Evolutionary conservation across 2,329 filamentous ascomycete genomes (phyloP), one percentile per base, ranked within the genome.

Genomic region (Fusarium liriodendri): DNA sequence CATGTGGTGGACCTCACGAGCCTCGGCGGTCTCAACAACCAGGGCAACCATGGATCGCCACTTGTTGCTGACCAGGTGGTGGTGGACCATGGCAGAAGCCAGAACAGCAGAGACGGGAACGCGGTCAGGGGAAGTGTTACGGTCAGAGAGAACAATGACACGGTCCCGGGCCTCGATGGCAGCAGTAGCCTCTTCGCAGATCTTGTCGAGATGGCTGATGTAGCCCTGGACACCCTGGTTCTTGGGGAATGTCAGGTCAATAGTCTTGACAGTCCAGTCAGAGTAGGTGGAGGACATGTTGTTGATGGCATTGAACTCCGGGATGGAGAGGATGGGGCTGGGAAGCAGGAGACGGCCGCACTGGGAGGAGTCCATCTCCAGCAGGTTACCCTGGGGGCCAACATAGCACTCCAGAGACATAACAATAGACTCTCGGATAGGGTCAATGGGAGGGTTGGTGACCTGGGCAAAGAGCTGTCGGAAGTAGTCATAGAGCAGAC

Each of bases 381-480:
- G 88, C 67, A 98, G 86, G 82, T 98, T 98, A 68, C 96, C 96
- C 84, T 98, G 96, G 54, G 96, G 96, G 58, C 96, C 96, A 77
- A 98, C 94, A 81, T 98, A 98, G 79, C 96, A 97, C 82, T 98
- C 95, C 45, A 98, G 86, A 65, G 96, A 98, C 96, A 98, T 98
- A 83, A 98, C 96, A 79, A 98, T 97, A 32, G 95, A 96, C 88
- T 98, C 96, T 83, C 96, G 90, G 78, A 98, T 98, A 35, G 96
- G 96, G 80, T 98, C 96, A 80, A 98, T 98, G 16, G 96, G 96
- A 76, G 96, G 96, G 84, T 98, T 98, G 71, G 96, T 98, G 82
- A 98, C 96, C 85, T 98, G 96, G 11, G 96, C 96, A 83, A 98
- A 98, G 50, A 98, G 92, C 86, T 98, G 94, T 72, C 96, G 92